Evolutionary conservation across 139 green algal species (phyloP), one percentile per base, ranked within the genome.

Genomic region (Trebouxia sp.): DNA sequence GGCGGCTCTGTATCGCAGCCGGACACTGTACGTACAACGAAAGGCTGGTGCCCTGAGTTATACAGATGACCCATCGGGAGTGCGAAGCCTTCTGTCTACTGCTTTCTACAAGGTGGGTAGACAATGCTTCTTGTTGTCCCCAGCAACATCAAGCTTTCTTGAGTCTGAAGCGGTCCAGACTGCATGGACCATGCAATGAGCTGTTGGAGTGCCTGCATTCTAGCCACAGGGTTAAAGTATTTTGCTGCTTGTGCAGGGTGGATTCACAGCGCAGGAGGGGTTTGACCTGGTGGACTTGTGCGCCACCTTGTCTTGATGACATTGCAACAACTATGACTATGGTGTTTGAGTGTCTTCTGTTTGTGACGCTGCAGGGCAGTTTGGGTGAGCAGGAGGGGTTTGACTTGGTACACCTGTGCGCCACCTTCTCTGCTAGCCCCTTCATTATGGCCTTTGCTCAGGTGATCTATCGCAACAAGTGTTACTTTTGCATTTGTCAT

Each of bases 11-110:
- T 89, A 85, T 66, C n/a, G 41, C 35, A 80, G n/a, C 6, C 74
- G 77, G 30, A 81, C 78, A 0, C 45, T 97, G 30, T 93, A 89
- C 65, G 93, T 97, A 43, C 94, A 95, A 88, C 92, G 92, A 41
- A 90, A 90, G 67, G 83, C 87, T 5, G 88, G 89, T 0, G 86
- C 81, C 3, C 81, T 95, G 75, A 86, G 89, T 0, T 94, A 95
- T 48, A 83, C 78, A 0, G 88, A 93, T 47, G 92, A 96, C 58
- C 89, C 89, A 10, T 85, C 85, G 30, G 93, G 91, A 50, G 87
- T 94, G 26, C 87, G 89, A 39, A 92, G 89, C 12, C 69, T 94
- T 65, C 87, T 95, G 35, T 91, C 86, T 0, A 86, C 80, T 38
- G 87, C 87, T 20, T 90, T 94, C 72, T 76, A 88, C 30, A 53